phyloP scores from a whole-genome alignment of 2,329 filamentous ascomycete species.

The Fusarium sp. region DNA sequence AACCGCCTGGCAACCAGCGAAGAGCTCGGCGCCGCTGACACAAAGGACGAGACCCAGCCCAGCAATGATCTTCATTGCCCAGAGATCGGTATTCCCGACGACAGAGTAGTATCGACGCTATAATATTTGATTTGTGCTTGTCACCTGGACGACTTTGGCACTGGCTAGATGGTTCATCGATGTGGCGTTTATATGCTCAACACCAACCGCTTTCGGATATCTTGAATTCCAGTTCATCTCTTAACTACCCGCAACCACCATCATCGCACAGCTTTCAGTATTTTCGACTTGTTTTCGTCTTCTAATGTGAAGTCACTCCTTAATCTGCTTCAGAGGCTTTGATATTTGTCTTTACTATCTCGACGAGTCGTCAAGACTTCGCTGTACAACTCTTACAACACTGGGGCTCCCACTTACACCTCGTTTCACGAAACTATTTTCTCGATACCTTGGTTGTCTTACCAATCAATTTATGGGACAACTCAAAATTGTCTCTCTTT shows the following conservation, averaged over 20 bases:
- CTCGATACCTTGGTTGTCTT: constrained; percentile 35
- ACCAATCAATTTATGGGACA: constrained; percentile 28
- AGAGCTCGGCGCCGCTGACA: constrained; percentile 36
- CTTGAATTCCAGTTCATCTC: constrained; percentile 40
- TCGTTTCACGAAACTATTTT: constrained; percentile 19
- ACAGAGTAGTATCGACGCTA: constrained; percentile 15
- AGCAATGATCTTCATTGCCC: constrained; percentile 31
- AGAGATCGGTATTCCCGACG: constrained; percentile 38
- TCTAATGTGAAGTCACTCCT: neutral
- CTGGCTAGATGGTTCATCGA: constrained; percentile 17
- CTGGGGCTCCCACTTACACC: constrained; percentile 19
- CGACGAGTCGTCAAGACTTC: neutral
- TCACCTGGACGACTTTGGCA: constrained; percentile 40
- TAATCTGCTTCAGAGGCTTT: neutral
- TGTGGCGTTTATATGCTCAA: constrained; percentile 39
- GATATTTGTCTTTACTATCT: neutral
- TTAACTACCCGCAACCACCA: constrained; percentile 35
- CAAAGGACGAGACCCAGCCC: constrained; percentile 28
- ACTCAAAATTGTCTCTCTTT: constrained; percentile 32
- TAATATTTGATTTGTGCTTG: constrained; percentile 27
- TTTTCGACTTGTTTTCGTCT: constrained; percentile 11
- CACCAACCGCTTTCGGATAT: constrained; percentile 40
- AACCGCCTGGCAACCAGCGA: constrained; percentile 30
- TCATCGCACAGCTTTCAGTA: constrained; percentile 5
- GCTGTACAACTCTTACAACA: constrained; percentile 3